Conservation (phyloP, 495 filamentous ascomycete species). For the Thermothielavioides terrestris region DNA sequence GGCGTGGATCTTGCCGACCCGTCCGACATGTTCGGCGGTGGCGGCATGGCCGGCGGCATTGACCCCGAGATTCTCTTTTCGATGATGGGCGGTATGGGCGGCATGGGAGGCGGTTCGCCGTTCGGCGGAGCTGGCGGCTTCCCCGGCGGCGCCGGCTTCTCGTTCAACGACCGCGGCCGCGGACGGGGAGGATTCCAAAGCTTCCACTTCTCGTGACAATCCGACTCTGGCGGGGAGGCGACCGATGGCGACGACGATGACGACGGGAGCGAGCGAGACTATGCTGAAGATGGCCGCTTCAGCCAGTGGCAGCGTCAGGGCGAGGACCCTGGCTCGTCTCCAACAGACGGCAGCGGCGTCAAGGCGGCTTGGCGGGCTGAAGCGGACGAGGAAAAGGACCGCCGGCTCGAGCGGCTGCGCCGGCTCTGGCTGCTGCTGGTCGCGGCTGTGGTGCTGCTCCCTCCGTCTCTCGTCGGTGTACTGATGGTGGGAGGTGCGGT, state of each 20-base stretch:
- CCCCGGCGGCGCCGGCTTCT: conserved; percentile 34
- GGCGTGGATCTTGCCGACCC: conserved; percentile 88
- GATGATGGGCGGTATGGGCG: conserved; percentile 49
- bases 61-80: conserved; percentile 64
- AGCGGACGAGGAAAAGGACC: conserved; percentile 13
- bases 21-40: conserved; percentile 73
- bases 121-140: conserved; percentile 33
- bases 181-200: conserved; percentile 31
- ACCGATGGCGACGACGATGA: conserved; percentile 11
- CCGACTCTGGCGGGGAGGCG: conserved; percentile 26
- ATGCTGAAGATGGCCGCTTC: conserved; percentile 11
- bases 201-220: conserved; percentile 45
- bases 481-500: conserved; percentile 15
- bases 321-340: neutral
- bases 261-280: conserved; percentile 1
- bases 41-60: conserved; percentile 56
- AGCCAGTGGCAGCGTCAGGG: conserved; percentile 8
- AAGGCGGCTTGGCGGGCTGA: conserved; percentile 24
- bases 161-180: conserved; percentile 22
- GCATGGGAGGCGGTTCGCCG: conserved; percentile 21
- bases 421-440: conserved; percentile 21
- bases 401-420: conserved; percentile 25
- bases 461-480: conserved; percentile 22
- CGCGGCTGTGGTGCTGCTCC: conserved; percentile 32
- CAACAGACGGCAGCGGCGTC: neutral